Base-by-base conservation (phyloP, 768 basidiomycete species). In the Suillus spraguei region DNA sequence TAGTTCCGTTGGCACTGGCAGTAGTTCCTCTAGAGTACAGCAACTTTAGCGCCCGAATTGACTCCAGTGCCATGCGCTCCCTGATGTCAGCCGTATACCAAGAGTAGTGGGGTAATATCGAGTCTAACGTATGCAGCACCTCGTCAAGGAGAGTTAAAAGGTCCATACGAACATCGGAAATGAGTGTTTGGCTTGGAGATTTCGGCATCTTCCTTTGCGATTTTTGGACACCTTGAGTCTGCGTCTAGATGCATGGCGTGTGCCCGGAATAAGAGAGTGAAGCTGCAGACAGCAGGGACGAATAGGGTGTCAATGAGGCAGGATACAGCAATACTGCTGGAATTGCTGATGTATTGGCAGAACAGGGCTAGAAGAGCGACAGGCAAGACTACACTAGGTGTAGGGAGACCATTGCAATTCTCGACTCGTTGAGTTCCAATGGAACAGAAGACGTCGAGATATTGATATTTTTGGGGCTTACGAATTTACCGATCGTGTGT, bases 51-150 rank as follows among this genome's bases (percentile, higher is more conserved):
- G 67, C 71, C 5, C 71, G 69, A 58, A 76, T 68, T 22, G 64
- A 28, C 55, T 75, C 74, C 22, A 75, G 67, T 22, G 67, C 73
- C 24, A 75, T 63, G 38, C 71, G 70, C 36, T 67, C 63, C 50
- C 60, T 69, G 16, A 75, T 60, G 22, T 61, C 63, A 7, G 44
- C 2, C 2, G 20, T 8, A 17, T 24, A 41, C 42, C 24, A 36
- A 32, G 32, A 5, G 20, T 11, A 22, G 39, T 11, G 24, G 11
- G 60, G 44, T 0, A 64, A 59, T 20, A 72, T 28, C 3, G 64
- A 58, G 11, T 71, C 66, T 16, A 74, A 39, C 3, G 67, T 70
- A 14, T 60, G 49, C 41, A 74, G 60, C 0, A 68, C 67, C 39
- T 61, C 59, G 13, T 64, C 66, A 41, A 76, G 64, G 60, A 74